A percentile compares a stretch with the other conserved stretches of the same genome.
Evolutionary conservation across 106 monocot species (phyloP).

Genomic region (Chionographis japonica): DNA sequence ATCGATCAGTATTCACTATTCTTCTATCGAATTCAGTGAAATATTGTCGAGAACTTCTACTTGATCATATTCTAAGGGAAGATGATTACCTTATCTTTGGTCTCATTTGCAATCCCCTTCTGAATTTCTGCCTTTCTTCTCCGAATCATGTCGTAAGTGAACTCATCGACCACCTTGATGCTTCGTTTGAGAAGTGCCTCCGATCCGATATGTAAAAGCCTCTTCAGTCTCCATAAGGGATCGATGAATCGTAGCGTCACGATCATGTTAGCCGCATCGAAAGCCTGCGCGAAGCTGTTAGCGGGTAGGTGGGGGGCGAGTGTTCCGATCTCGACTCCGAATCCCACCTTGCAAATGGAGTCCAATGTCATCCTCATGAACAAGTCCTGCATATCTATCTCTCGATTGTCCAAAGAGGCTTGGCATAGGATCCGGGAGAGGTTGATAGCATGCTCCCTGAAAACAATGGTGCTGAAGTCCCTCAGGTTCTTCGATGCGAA

Average conservation of each 20-base stretch:
- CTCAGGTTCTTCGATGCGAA: conserved; percentile 89
- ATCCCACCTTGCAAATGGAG: conserved; percentile 83
- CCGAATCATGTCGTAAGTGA: conserved; percentile 72
- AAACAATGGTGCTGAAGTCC: conserved; percentile 76
- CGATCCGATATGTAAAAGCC: conserved; percentile 49
- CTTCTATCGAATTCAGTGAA: no score
- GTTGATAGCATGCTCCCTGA: conserved; percentile 74
- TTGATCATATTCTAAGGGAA: neutral
- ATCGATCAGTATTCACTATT: neutral
- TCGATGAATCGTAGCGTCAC: conserved; percentile 74
- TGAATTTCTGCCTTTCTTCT: conserved; percentile 63
- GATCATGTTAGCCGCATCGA: conserved; percentile 65
- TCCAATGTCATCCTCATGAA: conserved; percentile 93
- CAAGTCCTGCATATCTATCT: conserved; percentile 81
- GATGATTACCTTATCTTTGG: conserved; percentile 30
- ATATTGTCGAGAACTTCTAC: no score
- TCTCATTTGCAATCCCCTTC: conserved; percentile 12
- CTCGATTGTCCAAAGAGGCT: conserved; percentile 29
- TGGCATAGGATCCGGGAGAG: conserved; percentile 60
- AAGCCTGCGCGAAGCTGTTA: conserved; percentile 69
- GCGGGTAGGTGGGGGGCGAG: conserved; percentile 60
- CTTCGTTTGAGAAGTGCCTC: conserved; percentile 60
- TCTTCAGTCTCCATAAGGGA: conserved; percentile 74
- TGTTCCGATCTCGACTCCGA: conserved; percentile 86
- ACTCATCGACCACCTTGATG: conserved; percentile 71